Base-by-base conservation (phyloP, 345 rosid species). In the Euclidium syriacum region DNA sequence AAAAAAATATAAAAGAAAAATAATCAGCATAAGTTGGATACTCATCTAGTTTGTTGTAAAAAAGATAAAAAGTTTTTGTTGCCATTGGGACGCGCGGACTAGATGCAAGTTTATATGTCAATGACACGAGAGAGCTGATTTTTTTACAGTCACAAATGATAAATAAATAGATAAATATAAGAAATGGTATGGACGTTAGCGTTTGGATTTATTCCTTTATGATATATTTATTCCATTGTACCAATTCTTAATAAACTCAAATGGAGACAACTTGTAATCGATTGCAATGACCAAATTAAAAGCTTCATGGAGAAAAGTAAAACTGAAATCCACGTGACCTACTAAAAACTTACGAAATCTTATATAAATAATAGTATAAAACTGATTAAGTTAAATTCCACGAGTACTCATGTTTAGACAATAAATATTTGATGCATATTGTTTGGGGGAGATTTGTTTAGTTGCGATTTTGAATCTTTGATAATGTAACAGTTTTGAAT, bases 151-250 rank as follows among this genome's bases (percentile, higher is more conserved):
- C 59, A 48, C 10, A 41, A 32, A 32, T 23, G 2, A 49, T 29
- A 19, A 4, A 23, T 7, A 43, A 22, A 4, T 1, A 35, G n/a
- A n/a, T n/a, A 38, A 40, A 20, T 2, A 54, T 46, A 63, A 39
- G 7, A 55, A 48, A 48, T 39, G 32, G 11, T 48, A 24, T 71
- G 75, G 75, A 71, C 70, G 38, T 53, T 71, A 56, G 75, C 1
- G 65, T 71, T 71, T 71, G 75, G 70, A 71, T 10, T 64, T 71
- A 71, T 71, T 71, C 75, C 4, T 71, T 57, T 46, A 23, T 19
- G 34, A 42, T 52, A 52, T 52, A 52, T 42, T 33, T 33, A 60
- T 35, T 68, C 54, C 32, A 10, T 27, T 62, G 68, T 61, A 69
- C 74, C 48, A 36, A 30, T 27, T 46, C 38, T 62, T 35, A 62